Percentiles rank a stretch among this genome's conserved stretches.
These are phyloP conservation scores for Gracilaria domingensis DNA, from an alignment of 23 red algal genomes.

Conservation along the genomic window DNA sequence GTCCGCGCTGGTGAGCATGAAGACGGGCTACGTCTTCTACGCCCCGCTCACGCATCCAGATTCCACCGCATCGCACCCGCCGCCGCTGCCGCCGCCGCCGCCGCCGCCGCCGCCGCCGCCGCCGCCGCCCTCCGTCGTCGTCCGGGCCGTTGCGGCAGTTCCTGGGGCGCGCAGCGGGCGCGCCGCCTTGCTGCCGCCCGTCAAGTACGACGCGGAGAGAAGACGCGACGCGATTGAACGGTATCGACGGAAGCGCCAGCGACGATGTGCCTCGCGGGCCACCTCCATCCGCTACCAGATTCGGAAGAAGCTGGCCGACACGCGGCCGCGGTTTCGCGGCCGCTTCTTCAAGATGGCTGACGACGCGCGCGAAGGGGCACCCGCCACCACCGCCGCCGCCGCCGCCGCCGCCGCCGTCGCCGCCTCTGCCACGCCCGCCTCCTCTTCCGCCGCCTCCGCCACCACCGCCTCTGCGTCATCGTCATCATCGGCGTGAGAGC, in stretches of 20 bases:
- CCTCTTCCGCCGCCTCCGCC: not conserved
- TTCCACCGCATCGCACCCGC: too few relatives aligned
- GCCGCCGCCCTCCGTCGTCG: not conserved
- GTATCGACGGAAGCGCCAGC: slow-evolving; percentile 10
- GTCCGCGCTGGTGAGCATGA: slow-evolving; percentile 70
- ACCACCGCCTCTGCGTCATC: not conserved
- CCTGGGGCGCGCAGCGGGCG: not conserved
- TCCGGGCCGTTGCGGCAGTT: too few relatives aligned
- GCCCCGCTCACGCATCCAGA: not conserved
- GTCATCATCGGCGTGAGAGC: not conserved
- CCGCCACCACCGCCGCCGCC: too few relatives aligned
- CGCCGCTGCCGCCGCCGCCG: not conserved
- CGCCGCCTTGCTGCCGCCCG: not conserved
- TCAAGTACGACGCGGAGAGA: not conserved
- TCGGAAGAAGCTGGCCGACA: slow-evolving; percentile 76
- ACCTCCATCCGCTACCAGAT: slow-evolving; percentile 78
- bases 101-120: not conserved
- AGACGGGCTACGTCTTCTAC: not conserved
- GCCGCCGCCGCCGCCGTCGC: too few relatives aligned
- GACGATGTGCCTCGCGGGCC: not conserved
- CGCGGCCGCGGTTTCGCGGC: slow-evolving; percentile 68
- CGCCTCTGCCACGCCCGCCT: too few relatives aligned
- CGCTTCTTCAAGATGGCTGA: slow-evolving; percentile 65
- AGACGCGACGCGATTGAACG: slow-evolving; percentile 6
- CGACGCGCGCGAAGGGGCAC: not conserved